Conservation (phyloP, 2,329 filamentous ascomycete species). For the Sclerotiophoma versabilis region DNA sequence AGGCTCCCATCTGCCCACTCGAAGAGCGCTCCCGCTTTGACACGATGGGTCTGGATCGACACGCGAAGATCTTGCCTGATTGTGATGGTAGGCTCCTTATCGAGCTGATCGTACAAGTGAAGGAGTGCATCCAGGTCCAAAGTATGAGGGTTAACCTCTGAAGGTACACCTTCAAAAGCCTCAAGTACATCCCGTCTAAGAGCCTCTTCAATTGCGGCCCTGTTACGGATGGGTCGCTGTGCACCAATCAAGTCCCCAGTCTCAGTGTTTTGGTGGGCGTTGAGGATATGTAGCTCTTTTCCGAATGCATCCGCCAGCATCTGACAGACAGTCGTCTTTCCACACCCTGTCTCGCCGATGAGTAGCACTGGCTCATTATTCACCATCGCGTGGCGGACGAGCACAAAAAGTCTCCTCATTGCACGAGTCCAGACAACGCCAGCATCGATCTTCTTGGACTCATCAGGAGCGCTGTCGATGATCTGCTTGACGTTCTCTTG, state of each 20-base stretch:
- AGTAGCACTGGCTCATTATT: conserved; percentile 95
- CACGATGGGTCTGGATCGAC: conserved; percentile 57
- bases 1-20: conserved; percentile 96
- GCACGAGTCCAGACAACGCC: conserved; percentile 90
- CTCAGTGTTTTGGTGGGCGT: conserved; percentile 97
- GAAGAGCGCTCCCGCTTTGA: conserved; percentile 83
- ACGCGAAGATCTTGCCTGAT: conserved; percentile 55
- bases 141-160: conserved; percentile 18
- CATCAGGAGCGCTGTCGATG: conserved; percentile 42
- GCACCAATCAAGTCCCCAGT: conserved; percentile 97
- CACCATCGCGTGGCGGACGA: conserved; percentile 84
- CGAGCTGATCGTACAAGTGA: conserved; percentile 64
- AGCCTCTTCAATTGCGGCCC: conserved; percentile 72
- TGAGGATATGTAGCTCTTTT: conserved; percentile 85
- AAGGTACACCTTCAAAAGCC: conserved; percentile 31
- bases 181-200: conserved; percentile 67
- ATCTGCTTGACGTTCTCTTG: conserved; percentile 39
- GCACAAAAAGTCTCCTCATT: conserved; percentile 88
- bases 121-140: conserved; percentile 58
- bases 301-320: conserved; percentile 81
- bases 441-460: conserved; percentile 20
- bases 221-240: conserved; percentile 88
- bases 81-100: conserved; percentile 51
- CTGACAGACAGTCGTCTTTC: conserved; percentile 97
- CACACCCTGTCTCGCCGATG: conserved; percentile 95